These are phyloP conservation scores for Pontederia crassipes DNA, from an alignment of 176 grass and related monocot species.

Conservation along the genomic window DNA sequence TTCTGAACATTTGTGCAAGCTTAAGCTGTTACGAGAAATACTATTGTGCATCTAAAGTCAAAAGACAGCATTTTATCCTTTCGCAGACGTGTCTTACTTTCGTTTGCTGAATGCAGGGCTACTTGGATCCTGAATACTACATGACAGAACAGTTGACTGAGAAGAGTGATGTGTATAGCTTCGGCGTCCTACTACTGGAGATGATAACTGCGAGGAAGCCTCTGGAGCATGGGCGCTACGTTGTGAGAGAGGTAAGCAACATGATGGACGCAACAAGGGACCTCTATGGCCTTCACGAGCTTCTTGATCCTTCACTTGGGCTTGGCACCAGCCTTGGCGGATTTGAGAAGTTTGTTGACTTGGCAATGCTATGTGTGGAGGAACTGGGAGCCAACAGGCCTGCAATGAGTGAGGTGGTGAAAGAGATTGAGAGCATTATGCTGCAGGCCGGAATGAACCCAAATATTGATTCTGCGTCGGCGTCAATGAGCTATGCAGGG, in stretches of 20 bases:
- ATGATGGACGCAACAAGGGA: slow-evolving; percentile 6
- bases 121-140: slow-evolving; percentile 7
- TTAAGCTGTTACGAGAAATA: too few species aligned
- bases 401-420: slow-evolving; percentile 60
- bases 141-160: slow-evolving; percentile 7
- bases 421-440: slow-evolving; percentile 65
- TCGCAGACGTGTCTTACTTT: neutral
- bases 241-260: neutral
- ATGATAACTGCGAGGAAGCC: neutral
- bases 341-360: slow-evolving; percentile 8
- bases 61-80: neutral
- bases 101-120: neutral
- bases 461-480: neutral
- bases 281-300: slow-evolving; percentile 12
- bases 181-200: neutral
- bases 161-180: slow-evolving; percentile 6
- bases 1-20: too few species aligned
- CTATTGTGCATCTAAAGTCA: too few species aligned
- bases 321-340: slow-evolving; percentile 4
- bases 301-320: slow-evolving; percentile 8
- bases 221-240: slow-evolving; percentile 1
- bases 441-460: slow-evolving; percentile 12
- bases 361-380: slow-evolving; percentile 9
- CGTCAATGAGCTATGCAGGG: neutral
- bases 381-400: slow-evolving; percentile 43